A percentile compares a stretch with the other conserved stretches of the same genome.
Conservation (phyloP, 78 protist genomes). For the slime mould (Dictyostelium discoideum) region DNA sequence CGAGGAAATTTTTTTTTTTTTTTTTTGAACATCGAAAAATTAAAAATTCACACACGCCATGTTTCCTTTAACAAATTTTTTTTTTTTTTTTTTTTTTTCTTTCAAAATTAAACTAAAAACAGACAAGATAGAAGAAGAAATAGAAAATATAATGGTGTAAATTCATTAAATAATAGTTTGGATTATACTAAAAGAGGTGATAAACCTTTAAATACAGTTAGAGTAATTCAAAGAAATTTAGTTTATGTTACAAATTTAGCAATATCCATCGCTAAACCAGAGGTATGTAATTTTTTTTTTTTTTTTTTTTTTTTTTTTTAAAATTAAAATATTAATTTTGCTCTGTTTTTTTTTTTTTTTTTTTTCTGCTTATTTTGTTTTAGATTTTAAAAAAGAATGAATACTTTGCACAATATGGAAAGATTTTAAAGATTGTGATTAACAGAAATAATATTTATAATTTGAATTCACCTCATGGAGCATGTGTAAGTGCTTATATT, state of each 20-base stretch:
- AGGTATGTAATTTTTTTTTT: slow-evolving; percentile 15
- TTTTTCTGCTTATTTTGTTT: background rate
- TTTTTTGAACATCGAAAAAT: background rate
- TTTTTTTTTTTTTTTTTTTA: background rate
- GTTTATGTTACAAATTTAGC: slow-evolving; percentile 96
- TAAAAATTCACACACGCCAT: background rate
- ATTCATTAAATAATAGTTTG: background rate
- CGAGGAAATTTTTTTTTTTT: background rate
- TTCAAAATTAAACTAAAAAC: background rate
- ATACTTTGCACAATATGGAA: slow-evolving; percentile 96
- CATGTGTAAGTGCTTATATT: slow-evolving; percentile 86
- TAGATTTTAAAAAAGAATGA: slow-evolving; percentile 83
- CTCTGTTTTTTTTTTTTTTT: background rate
- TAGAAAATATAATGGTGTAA: background rate
- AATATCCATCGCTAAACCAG: slow-evolving; percentile 90
- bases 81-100: too few relatives aligned
- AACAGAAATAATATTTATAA: slow-evolving; percentile 74
- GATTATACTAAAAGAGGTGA: slow-evolving; percentile 33
- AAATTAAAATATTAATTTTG: too few relatives aligned
- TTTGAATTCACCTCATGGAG: slow-evolving; percentile 78
- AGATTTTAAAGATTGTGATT: slow-evolving; percentile 91
- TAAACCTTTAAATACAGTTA: slow-evolving; percentile 84
- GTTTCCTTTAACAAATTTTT: background rate
- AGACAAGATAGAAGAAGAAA: slow-evolving; percentile 21
- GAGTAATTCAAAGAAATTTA: slow-evolving; percentile 94